Conservation (phyloP, 192 early-diverging fungal species). For the Gonapodya prolifera region DNA sequence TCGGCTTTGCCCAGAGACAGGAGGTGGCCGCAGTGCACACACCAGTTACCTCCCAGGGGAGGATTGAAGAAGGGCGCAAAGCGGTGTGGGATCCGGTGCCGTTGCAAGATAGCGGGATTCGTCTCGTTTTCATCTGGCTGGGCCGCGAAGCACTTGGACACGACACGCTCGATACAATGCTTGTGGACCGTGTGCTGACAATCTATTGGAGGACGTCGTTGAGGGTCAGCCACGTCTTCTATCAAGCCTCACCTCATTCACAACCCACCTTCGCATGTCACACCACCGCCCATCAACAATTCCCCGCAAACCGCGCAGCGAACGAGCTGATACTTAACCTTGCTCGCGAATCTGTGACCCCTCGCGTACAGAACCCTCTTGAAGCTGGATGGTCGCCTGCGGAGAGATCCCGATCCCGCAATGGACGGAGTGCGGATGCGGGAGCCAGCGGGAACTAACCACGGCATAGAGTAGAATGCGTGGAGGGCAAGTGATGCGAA, state of each 20-base stretch:
- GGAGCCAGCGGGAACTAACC: not conserved
- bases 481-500: too few relatives aligned
- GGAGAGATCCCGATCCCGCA: not conserved
- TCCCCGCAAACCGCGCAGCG: slow-evolving; percentile 92
- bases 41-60: slow-evolving; percentile 75
- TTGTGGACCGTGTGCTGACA: slow-evolving; percentile 90
- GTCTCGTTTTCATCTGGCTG: slow-evolving; percentile 43
- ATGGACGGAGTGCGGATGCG: not conserved
- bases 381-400: not conserved
- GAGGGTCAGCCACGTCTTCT: not conserved
- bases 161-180: slow-evolving; percentile 73
- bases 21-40: slow-evolving; percentile 94
- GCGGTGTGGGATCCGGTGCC: slow-evolving; percentile 90
- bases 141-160: slow-evolving; percentile 74
- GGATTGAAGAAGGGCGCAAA: slow-evolving; percentile 66
- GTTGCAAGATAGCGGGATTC: slow-evolving; percentile 1
- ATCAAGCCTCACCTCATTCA: not conserved
- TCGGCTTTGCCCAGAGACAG: slow-evolving; percentile 53
- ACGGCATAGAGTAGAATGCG: not conserved
- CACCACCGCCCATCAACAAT: slow-evolving; percentile 67
- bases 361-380: slow-evolving; percentile 61
- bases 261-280: slow-evolving; percentile 36
- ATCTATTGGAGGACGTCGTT: slow-evolving; percentile 24
- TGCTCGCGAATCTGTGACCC: slow-evolving; percentile 85
- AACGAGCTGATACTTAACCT: slow-evolving; percentile 92